phyloP scores from a whole-genome alignment of 2,329 filamentous ascomycete species.

The Moelleriella libera region DNA sequence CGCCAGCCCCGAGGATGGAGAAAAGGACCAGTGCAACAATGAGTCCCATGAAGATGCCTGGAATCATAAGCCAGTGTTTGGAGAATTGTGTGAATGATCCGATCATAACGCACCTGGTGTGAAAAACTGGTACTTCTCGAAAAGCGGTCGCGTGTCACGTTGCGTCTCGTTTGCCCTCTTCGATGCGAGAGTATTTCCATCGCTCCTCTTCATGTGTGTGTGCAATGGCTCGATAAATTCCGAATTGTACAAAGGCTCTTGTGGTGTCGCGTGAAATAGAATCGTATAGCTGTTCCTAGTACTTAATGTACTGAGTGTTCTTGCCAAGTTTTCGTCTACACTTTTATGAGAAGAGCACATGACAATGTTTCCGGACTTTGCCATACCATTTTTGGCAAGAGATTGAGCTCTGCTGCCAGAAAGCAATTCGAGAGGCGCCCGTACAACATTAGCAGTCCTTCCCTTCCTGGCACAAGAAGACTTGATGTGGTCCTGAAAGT shows the following conservation, averaged over 20 bases:
- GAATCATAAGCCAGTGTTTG: not conserved
- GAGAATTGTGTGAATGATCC: not conserved
- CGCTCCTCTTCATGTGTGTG: constrained; percentile 58
- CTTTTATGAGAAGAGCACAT: no score
- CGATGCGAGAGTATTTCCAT: constrained; percentile 10
- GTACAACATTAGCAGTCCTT: constrained; percentile 22
- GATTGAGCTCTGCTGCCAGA: constrained; percentile 26
- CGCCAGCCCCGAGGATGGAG: constrained; percentile 63
- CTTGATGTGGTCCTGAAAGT: constrained; percentile 29
- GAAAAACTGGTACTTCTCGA: constrained; percentile 91
- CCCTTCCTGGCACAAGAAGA: constrained; percentile 27
- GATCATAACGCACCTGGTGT: constrained; percentile 50
- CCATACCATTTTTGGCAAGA: constrained; percentile 32
- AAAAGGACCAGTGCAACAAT: constrained; percentile 57
- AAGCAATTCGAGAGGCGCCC: constrained; percentile 26
- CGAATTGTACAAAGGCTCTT: constrained; percentile 46
- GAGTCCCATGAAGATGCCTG: constrained; percentile 82
- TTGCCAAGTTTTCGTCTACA: constrained; percentile 31
- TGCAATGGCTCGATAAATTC: constrained; percentile 49
- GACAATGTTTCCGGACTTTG: no score
- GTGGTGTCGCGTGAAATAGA: constrained; percentile 56
- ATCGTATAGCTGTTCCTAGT: constrained; percentile 50
- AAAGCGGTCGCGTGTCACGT: constrained; percentile 42
- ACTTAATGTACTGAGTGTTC: constrained; percentile 26
- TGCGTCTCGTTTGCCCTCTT: constrained; percentile 25